Evolutionary conservation across 2,329 filamentous ascomycete genomes (phyloP), one percentile per base, ranked within the genome.

Genomic region (Aspergillus sp.): DNA sequence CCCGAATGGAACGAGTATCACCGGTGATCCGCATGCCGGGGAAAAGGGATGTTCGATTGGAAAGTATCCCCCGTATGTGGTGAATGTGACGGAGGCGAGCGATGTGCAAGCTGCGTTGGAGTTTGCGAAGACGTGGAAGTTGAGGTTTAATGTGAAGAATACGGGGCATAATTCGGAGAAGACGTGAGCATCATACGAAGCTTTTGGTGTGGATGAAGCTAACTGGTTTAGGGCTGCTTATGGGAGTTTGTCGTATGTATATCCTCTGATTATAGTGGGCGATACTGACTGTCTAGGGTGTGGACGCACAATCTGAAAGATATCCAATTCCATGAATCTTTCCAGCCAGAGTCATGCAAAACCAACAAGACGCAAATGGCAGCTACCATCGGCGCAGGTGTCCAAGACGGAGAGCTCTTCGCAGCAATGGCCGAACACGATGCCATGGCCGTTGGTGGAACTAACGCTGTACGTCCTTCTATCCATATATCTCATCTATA

Each of bases 131-230:
- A 27, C 38, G 26, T 29, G 32, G 12, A 54, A 54, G 37, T 6
- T 73, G 34, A 60, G 69, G 6, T 51, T 72, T 2, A 58, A 68
- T 28, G 69, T 80, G 45, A 69, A 73, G 42, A 78, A 79, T 48
- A 79, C 77, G 0, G 76, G 76, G 5, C 77, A 80, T 52, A 76
- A 78, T 39, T 63, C 43, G 6, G 30, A 47, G 26, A 48, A 47
- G 12, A 55, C 52, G 44, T 60, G n/a, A 1, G 27, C 3, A n/a
- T 52, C 13, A 44, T 51, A 33, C 37, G 6, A 29, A 29, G 26
- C 13, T 8, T 29, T 6, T 47, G 56, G 31, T 46, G 48, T 32
- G 49, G 52, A 8, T 32, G 31, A 32, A 32, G n/a, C 31, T 13
- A n/a, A 35, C 12, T 9, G 56, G 57, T 41, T 46, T 58, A 36